phyloP scores from a whole-genome alignment of 805 yeast genomes.

The Clavispora vitiphila region DNA sequence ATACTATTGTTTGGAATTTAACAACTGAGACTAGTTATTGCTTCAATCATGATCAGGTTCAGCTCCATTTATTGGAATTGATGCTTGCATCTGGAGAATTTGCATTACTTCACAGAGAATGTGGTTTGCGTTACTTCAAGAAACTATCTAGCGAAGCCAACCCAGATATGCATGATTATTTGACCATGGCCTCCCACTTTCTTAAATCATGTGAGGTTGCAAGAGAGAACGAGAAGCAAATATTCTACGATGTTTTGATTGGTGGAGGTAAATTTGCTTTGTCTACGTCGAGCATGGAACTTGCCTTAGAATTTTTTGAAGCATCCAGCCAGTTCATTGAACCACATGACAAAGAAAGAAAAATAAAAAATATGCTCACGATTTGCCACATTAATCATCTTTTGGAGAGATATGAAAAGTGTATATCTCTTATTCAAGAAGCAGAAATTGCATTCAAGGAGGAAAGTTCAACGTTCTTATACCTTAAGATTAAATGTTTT shows the following conservation, averaged over 20 bases:
- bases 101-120: conserved; percentile 28
- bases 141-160: conserved; percentile 12
- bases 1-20: conserved; percentile 28
- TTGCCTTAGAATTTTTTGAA: conserved; percentile 37
- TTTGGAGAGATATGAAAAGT: conserved; percentile 27
- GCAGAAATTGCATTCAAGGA: conserved; percentile 26
- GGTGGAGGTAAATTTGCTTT: conserved; percentile 43
- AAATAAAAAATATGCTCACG: conserved; percentile 23
- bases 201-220: conserved; percentile 30
- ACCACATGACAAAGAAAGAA: conserved; percentile 14
- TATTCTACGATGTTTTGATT: conserved; percentile 35
- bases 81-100: conserved; percentile 22
- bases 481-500: conserved; percentile 34
- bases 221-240: conserved; percentile 27
- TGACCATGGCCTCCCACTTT: conserved; percentile 38
- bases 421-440: conserved; percentile 30
- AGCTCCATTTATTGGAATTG: conserved; percentile 24
- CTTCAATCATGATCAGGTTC: conserved; percentile 40
- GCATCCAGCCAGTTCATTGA: conserved; percentile 27
- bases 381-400: conserved; percentile 27
- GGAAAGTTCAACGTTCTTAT: conserved; percentile 31
- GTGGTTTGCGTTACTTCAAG: conserved; percentile 40
- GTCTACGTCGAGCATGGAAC: conserved; percentile 36
- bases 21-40: conserved; percentile 31
- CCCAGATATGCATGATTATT: conserved; percentile 19